phyloP scores from a whole-genome alignment of 768 basidiomycete species.

The Lactarius pseudohatsudake region DNA sequence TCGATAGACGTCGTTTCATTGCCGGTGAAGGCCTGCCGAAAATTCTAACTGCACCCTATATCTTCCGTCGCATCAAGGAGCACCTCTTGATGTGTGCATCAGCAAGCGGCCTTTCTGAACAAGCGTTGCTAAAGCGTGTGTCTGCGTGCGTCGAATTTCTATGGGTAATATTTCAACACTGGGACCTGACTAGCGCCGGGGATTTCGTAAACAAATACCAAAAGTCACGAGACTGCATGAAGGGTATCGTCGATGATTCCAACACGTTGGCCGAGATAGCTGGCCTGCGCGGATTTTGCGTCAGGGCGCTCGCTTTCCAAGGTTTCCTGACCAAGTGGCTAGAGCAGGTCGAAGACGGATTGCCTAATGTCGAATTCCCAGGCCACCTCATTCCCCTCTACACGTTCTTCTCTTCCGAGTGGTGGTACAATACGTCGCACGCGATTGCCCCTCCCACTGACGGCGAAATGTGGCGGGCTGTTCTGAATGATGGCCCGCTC shows the following conservation, averaged over 20 bases:
- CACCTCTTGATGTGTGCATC: constrained; percentile 14
- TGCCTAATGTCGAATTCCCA: not conserved
- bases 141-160: constrained; percentile 5
- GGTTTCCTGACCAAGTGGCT: not conserved
- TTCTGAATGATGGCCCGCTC: constrained; percentile 14
- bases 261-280: not conserved
- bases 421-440: not conserved
- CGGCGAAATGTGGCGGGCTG: not conserved
- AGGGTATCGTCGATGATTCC: not conserved
- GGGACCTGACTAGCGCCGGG: not conserved
- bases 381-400: constrained; percentile 1
- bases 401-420: not conserved
- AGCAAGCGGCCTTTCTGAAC: constrained; percentile 2
- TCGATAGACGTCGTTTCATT: not conserved
- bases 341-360: not conserved
- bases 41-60: not conserved
- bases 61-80: constrained; percentile 2
- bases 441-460: not conserved
- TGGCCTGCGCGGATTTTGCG: constrained; percentile 11
- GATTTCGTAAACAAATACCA: not conserved
- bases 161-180: not conserved
- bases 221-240: not conserved
- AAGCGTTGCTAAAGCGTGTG: constrained; percentile 2
- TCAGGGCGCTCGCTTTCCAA: constrained; percentile 7
- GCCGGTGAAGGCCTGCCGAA: not conserved